A percentile compares a stretch with the other conserved stretches of the same genome.
These are phyloP conservation scores for Cladorrhinum sp. DNA, from an alignment of 2,329 filamentous ascomycete genomes.

Conservation along the genomic window DNA sequence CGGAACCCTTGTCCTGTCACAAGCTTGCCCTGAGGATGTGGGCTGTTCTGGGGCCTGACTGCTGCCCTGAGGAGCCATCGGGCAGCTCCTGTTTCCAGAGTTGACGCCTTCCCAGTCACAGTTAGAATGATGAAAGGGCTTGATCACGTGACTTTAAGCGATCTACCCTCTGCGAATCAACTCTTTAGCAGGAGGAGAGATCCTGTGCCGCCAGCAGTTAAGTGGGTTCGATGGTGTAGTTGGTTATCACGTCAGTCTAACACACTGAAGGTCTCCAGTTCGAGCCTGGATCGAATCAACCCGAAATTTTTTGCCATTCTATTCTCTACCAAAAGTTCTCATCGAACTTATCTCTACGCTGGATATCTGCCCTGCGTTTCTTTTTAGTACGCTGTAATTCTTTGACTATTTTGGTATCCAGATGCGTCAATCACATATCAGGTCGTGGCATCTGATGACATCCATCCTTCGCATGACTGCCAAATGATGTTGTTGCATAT, in stretches of 20 bases:
- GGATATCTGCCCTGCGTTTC: background rate
- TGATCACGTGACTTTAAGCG: conserved; percentile 13
- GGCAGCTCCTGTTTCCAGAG: background rate
- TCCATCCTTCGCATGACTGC: conserved; percentile 3
- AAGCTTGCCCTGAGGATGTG: conserved; percentile 20
- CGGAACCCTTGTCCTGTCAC: conserved; percentile 19
- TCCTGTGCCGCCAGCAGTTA: background rate
- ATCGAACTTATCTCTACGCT: no score
- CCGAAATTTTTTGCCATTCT: conserved; percentile 1
- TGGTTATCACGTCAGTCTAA: conserved; percentile 51
- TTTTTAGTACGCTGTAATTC: background rate
- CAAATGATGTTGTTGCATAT: background rate
- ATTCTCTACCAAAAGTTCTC: no score
- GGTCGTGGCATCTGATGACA: background rate
- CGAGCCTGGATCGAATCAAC: conserved; percentile 29
- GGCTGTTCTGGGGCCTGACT: background rate
- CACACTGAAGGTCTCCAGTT: conserved; percentile 36
- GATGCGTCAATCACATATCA: background rate
- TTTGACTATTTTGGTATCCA: conserved; percentile 1
- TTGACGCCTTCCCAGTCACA: conserved; percentile 6
- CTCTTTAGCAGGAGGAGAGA: background rate
- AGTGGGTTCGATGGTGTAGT: conserved; percentile 35
- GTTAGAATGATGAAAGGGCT: conserved; percentile 14
- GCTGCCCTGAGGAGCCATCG: background rate
- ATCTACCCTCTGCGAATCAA: background rate